Base-by-base conservation (phyloP, 2,329 filamentous ascomycete genomes). In the Trichocomaceae sp. region DNA sequence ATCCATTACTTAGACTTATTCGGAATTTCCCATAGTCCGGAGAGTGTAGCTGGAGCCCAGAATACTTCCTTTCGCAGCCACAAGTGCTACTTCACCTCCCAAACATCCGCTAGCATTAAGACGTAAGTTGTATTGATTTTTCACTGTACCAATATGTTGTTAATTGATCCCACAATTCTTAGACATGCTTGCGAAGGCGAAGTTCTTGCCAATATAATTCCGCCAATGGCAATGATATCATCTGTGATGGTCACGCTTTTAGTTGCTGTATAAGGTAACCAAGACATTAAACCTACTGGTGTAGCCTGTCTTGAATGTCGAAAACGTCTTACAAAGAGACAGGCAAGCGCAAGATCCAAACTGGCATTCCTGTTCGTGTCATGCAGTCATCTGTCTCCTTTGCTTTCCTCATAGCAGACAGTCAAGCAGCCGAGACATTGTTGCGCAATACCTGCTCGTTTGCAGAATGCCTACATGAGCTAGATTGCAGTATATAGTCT, bases 291-390 rank as follows among this genome's bases (percentile, higher is more conserved):
- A 19, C 82, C 82, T 2, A 83, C 69, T 0, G 81, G 82, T 1
- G 77, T 75, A 42, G 78, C 3, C 73, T 63, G 1, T 79, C 80
- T 54, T 75, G 75, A 26, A 84, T 70, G 23, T 83, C 75, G 66
- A 83, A 84, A 7, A 79, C 78, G 52, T 84, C 82, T 62, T 84
- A 84, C 7, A 81, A 60, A 23, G 70, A 75, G 47, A 82, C 71
- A 0, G 79, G 79, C 1, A 82, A 62, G 0, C 77, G 79, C 22
- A 77, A 58, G 13, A 74, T 69, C 12, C 78, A 77, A 58, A 77
- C 67, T n/a, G 72, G 54, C 22, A n/a, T 47, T 9, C 46, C 46
- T 7, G 46, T 47, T 17, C 12, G 8, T 31, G 46, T 23, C 20
- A 47, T 17, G 9, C 23, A 19, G 26, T 47, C 46, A 20, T 47